Evolutionary conservation across 208 protist genomes (phyloP).

Genomic region (Tritrichomonas foetus): DNA sequence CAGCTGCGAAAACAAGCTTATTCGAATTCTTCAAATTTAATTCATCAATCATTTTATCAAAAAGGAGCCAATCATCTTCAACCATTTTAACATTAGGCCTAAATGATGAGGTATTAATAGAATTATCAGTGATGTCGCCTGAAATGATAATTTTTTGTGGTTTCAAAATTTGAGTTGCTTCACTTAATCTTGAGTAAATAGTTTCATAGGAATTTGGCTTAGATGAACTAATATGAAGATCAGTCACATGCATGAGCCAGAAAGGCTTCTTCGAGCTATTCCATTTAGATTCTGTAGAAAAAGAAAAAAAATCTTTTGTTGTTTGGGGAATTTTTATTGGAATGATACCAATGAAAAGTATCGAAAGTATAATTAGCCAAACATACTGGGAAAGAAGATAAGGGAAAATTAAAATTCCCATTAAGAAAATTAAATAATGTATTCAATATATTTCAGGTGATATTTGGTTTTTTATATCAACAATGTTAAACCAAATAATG

Average conservation of each 20-base stretch:
- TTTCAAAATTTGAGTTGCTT: not conserved
- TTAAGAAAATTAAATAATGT: not conserved
- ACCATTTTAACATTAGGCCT: not conserved
- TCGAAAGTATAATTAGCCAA: not conserved
- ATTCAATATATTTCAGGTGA: not conserved
- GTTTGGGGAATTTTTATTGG: too few relatives aligned
- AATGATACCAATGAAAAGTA: not conserved
- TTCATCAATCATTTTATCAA: not conserved
- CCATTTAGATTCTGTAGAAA: not conserved
- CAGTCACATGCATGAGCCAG: not conserved
- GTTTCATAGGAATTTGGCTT: not conserved
- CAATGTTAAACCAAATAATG: not conserved
- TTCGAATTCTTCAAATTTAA: not conserved
- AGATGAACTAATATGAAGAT: not conserved
- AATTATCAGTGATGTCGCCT: not conserved
- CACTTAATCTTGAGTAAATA: not conserved
- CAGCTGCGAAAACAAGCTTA: not conserved
- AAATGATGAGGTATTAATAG: not conserved
- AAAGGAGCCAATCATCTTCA: not conserved
- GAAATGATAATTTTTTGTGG: not conserved
- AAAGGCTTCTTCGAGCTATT: not conserved
- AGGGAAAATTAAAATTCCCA: not conserved
- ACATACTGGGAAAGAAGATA: not conserved
- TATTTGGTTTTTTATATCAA: not conserved
- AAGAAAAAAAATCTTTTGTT: not conserved